Percentiles rank a stretch among this genome's conserved stretches.
Conservation (phyloP, 805 yeast genomes). For the Wickerhamiella brachini region DNA sequence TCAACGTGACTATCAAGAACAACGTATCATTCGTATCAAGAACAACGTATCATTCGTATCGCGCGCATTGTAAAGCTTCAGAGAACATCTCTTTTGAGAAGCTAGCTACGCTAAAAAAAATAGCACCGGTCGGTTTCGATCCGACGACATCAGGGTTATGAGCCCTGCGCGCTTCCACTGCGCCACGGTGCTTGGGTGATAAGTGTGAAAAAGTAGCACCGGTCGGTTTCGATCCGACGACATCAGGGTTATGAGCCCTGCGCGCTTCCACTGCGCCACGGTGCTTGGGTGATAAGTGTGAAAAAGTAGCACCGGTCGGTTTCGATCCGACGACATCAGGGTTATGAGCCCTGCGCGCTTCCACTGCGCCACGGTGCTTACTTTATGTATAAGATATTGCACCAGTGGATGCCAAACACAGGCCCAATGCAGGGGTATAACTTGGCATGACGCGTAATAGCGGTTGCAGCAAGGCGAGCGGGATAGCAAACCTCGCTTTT, state of each 20-base stretch:
- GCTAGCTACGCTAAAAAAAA: too few relatives aligned
- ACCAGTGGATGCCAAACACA: background rate
- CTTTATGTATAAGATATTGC: background rate
- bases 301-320: conserved; percentile 62
- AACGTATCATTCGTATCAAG: too few relatives aligned
- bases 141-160: conserved; percentile 91
- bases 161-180: conserved; percentile 89
- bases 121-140: conserved; percentile 87
- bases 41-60: too few relatives aligned
- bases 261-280: conserved; percentile 66
- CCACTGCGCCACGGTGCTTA: conserved; percentile 39
- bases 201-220: conserved; percentile 39
- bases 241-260: conserved; percentile 95
- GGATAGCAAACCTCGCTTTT: too few relatives aligned
- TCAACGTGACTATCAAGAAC: too few relatives aligned
- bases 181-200: conserved; percentile 28
- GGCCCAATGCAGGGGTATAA: background rate
- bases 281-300: conserved; percentile 19
- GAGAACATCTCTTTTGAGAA: too few relatives aligned
- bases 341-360: conserved; percentile 96
- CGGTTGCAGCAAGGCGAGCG: too few relatives aligned
- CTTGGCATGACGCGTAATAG: background rate
- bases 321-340: conserved; percentile 90
- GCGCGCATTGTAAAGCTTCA: too few relatives aligned
- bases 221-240: conserved; percentile 86